Conservation (phyloP, 2,329 filamentous ascomycete species). For the Cryoendolithus antarcticus region DNA sequence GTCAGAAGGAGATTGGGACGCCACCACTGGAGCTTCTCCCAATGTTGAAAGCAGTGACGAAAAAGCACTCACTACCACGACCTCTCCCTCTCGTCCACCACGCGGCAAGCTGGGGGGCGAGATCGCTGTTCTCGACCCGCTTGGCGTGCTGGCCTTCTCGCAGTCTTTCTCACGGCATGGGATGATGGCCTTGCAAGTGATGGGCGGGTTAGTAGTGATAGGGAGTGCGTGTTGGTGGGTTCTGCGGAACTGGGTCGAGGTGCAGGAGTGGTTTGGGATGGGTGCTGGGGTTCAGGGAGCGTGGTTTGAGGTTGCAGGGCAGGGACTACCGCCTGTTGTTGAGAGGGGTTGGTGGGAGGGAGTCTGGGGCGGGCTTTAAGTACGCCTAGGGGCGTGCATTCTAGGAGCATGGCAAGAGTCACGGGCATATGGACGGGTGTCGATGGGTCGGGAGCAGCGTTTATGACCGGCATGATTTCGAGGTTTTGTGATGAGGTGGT, state of each 20-base stretch:
- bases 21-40: conserved; percentile 41
- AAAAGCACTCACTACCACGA: conserved; percentile 10
- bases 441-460: too few relatives aligned
- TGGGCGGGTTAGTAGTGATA: conserved; percentile 62
- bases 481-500: too few relatives aligned
- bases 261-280: conserved; percentile 17
- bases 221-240: conserved; percentile 47
- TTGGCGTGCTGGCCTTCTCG: conserved; percentile 61
- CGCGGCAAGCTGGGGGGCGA: conserved; percentile 23
- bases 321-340: conserved; percentile 4
- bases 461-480: too few relatives aligned
- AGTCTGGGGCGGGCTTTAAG: background rate
- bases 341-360: conserved; percentile 6
- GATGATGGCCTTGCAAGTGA: conserved; percentile 57
- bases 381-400: too few relatives aligned
- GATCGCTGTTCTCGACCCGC: conserved; percentile 48
- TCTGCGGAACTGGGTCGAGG: conserved; percentile 21
- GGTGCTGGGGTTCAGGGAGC: background rate
- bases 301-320: conserved; percentile 6
- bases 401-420: too few relatives aligned
- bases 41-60: conserved; percentile 26
- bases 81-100: conserved; percentile 18
- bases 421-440: too few relatives aligned
- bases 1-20: conserved; percentile 9
- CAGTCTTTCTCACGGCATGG: conserved; percentile 46